A percentile compares a stretch with the other conserved stretches of the same genome.
Evolutionary conservation across 2,329 filamentous ascomycete species (phyloP).

Genomic region (Sclerotinia subarctica): DNA sequence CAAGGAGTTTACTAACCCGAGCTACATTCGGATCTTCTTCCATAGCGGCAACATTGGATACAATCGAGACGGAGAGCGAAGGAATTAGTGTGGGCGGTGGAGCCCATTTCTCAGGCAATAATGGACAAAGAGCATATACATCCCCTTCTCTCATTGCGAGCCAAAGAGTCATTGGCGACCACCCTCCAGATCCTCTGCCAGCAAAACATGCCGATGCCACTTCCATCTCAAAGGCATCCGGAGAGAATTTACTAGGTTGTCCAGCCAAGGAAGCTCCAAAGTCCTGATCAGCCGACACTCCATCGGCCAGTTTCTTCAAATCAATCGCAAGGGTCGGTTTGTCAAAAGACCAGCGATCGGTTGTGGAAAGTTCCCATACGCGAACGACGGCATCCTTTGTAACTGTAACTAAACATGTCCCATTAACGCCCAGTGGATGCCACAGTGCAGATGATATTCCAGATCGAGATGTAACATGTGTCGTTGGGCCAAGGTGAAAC

Average conservation of each 20-base stretch:
- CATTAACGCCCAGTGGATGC: slow-evolving; percentile 86
- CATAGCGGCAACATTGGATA: slow-evolving; percentile 65
- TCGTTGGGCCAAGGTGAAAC: slow-evolving; percentile 88
- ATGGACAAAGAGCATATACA: slow-evolving; percentile 86
- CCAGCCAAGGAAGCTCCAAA: slow-evolving; percentile 72
- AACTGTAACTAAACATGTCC: slow-evolving; percentile 79
- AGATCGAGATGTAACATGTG: slow-evolving; percentile 82
- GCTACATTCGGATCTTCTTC: slow-evolving; percentile 58
- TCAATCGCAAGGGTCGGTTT: slow-evolving; percentile 80
- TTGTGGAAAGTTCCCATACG: slow-evolving; percentile 83
- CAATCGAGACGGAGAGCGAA: slow-evolving; percentile 77
- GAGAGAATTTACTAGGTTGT: slow-evolving; percentile 78
- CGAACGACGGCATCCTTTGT: slow-evolving; percentile 85
- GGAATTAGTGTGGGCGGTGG: slow-evolving; percentile 73
- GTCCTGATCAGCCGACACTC: slow-evolving; percentile 76
- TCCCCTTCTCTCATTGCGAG: slow-evolving; percentile 93
- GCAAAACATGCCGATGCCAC: slow-evolving; percentile 84
- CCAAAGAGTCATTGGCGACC: slow-evolving; percentile 96
- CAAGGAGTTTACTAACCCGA: slow-evolving; percentile 52
- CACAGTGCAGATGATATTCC: slow-evolving; percentile 79
- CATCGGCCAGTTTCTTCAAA: slow-evolving; percentile 83
- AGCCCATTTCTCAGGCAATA: slow-evolving; percentile 84
- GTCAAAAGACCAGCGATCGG: slow-evolving; percentile 84
- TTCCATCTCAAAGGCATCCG: slow-evolving; percentile 89
- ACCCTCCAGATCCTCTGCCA: slow-evolving; percentile 66